Evolutionary conservation across 352 stramenopile species (phyloP).

Genomic region (Globisporangium nodosum): DNA sequence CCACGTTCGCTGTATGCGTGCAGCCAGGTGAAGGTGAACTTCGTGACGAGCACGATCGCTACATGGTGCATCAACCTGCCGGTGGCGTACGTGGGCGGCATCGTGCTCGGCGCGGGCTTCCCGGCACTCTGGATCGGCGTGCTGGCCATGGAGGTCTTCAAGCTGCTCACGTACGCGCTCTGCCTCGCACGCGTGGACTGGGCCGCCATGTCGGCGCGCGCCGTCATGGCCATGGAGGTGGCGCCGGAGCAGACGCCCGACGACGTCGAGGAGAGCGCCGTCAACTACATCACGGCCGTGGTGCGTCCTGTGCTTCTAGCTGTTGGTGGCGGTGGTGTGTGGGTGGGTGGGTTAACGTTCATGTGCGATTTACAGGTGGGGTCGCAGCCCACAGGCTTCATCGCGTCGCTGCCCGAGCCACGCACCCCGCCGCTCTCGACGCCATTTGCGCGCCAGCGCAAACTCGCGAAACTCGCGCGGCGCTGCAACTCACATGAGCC

Average conservation of each 20-base stretch:
- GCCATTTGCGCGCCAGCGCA: constrained; percentile 27
- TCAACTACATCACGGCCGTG: constrained; percentile 58
- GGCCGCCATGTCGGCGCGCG: constrained; percentile 35
- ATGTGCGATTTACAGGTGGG: constrained; percentile 16
- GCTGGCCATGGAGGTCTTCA: constrained; percentile 63
- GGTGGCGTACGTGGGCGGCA: constrained; percentile 45
- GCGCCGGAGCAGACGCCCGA: constrained; percentile 23
- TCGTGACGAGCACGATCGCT: constrained; percentile 52
- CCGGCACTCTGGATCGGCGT: constrained; percentile 57
- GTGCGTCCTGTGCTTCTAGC: not conserved
- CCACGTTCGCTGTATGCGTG: not conserved
- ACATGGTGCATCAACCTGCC: constrained; percentile 69
- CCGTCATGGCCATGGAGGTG: constrained; percentile 39
- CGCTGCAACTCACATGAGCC: constrained; percentile 20
- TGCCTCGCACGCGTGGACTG: constrained; percentile 42
- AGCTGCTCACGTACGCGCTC: constrained; percentile 41
- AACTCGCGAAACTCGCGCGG: constrained; percentile 18
- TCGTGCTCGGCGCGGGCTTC: constrained; percentile 53
- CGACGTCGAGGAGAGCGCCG: constrained; percentile 41
- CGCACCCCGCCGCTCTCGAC: constrained; percentile 39
- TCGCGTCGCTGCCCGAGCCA: constrained; percentile 33
- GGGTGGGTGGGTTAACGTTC: not conserved
- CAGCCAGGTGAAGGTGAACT: constrained; percentile 48
- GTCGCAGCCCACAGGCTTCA: constrained; percentile 50
- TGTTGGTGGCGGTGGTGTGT: not conserved